phyloP scores from a whole-genome alignment of 192 early-diverging fungal species.

The Backusella luteola region DNA sequence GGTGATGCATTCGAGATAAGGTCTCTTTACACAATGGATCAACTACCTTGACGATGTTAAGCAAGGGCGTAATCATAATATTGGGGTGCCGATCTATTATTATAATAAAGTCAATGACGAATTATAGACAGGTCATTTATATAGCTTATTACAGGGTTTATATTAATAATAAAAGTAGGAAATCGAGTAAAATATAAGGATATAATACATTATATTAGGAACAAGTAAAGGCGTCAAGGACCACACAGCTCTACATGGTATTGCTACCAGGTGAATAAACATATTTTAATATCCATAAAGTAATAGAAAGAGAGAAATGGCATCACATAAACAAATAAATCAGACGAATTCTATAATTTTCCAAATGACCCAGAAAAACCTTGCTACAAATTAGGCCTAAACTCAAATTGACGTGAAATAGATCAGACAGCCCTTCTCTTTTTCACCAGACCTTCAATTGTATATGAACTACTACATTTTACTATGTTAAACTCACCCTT shows the following conservation, averaged over 20 bases:
- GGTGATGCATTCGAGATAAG: not conserved
- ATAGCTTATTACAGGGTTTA: not conserved
- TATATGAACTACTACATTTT: not conserved
- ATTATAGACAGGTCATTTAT: not conserved
- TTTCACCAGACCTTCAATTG: not conserved
- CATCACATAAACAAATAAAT: not conserved
- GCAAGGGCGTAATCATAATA: too few species aligned
- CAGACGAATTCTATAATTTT: not conserved
- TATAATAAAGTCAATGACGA: not conserved
- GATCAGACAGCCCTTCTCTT: not conserved
- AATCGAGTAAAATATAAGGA: not conserved
- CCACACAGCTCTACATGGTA: not conserved
- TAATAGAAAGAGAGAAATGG: not conserved
- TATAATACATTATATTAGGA: not conserved
- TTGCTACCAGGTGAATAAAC: not conserved
- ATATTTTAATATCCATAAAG: not conserved
- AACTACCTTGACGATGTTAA: not conserved
- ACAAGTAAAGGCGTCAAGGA: not conserved
- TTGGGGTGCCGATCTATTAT: not conserved
- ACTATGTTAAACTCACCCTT: not conserved
- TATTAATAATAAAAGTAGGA: not conserved
- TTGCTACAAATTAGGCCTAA: not conserved
- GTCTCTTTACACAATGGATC: not conserved
- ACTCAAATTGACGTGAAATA: not conserved
- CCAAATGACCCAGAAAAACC: not conserved